phyloP scores from a whole-genome alignment of 306 rosid genomes.

The Sophora flavescens region DNA sequence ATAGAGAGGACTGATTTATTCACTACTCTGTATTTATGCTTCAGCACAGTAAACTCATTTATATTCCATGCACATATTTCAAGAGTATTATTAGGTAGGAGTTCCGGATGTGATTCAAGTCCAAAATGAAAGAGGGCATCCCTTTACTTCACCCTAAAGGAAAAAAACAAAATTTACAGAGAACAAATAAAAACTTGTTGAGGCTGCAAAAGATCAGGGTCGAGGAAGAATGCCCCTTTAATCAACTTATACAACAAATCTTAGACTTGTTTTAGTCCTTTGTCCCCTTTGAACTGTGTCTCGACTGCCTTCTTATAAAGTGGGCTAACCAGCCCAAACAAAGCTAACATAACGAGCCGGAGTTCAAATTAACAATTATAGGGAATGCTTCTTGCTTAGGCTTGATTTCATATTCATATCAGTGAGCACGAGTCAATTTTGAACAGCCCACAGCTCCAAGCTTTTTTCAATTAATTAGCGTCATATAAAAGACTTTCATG shows the following conservation, averaged over 20 bases:
- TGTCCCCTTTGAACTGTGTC: background rate
- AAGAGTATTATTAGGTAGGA: background rate
- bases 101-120: background rate
- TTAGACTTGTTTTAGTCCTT: background rate
- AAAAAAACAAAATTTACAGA: background rate
- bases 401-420: conserved; percentile 27
- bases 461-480: conserved; percentile 23
- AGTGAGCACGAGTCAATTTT: conserved; percentile 25
- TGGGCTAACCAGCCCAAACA: conserved; percentile 8
- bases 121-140: conserved; percentile 27
- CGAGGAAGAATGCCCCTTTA: conserved; percentile 22
- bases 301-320: background rate
- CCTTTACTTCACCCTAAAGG: conserved; percentile 11
- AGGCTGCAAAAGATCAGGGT: conserved; percentile 14
- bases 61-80: conserved; percentile 9
- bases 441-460: background rate
- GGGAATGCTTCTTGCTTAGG: conserved; percentile 21
- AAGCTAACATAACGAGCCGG: background rate
- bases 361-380: background rate
- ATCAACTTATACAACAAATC: conserved; percentile 19
- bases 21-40: background rate
- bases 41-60: background rate
- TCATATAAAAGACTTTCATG: background rate
- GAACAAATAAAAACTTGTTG: conserved; percentile 6
- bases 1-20: background rate